Base-by-base conservation (phyloP, 2,329 filamentous ascomycete genomes). In the Colletotrichum simmondsii region DNA sequence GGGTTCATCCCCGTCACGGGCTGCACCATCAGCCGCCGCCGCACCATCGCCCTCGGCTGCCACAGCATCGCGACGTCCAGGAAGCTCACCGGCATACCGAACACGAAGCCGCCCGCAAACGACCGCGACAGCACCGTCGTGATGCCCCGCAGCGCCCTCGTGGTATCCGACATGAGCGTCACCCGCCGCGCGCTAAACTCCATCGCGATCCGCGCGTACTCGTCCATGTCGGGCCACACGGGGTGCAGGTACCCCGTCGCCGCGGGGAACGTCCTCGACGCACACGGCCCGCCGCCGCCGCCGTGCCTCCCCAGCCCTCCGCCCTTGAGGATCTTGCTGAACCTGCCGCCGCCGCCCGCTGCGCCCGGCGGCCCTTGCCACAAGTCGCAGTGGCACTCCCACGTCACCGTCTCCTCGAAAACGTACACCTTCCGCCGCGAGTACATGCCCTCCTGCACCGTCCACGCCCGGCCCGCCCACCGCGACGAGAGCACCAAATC, bases 51-150 rank as follows among this genome's bases (percentile, higher is more conserved):
- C 58, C 83, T 80, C 16, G 85, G 85, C 19, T 84, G 80, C 85
- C 85, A 86, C 30, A 86, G 80, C 26, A 86, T 80, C 8, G 85
- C 84, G 60, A 81, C 79, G 62, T 86, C 85, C 28, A 86, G 77
- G 63, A 86, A 86, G 81, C 85, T 83, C 56, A 85, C 79, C 8
- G 85, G 85, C 84, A 86, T 84, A 14, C 85, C 85, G 68, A 83
- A 86, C 32, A 84, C 77, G 75, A 86, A 86, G 3, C 84, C 84
- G 7, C 84, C 84, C 1, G 81, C 77, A 61, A 84, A 86, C 1
- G 82, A 79, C 26, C 80, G 80, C 4, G 84, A 85, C 62, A 86
- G 78, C 5, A 85, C 78, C 19, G 82, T 80, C 0, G 83, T 86
- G 69, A 86, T 82, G 73, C 85, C 84, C 1, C 81, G 77, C 71